Evolutionary conservation across 306 rosid genomes (phyloP).

Genomic region (Canavalia ensiformis): DNA sequence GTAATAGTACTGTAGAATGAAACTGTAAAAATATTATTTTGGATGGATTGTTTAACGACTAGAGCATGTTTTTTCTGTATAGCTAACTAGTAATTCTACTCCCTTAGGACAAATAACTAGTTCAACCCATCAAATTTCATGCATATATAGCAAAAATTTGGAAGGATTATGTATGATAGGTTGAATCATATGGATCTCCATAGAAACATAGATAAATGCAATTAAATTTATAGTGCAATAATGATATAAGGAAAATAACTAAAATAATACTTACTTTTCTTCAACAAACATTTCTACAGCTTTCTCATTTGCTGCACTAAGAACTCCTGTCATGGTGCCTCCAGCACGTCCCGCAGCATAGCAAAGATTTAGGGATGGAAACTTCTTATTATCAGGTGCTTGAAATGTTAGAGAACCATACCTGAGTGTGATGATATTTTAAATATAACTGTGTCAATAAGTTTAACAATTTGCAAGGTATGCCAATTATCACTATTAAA

Average conservation of each 20-base stretch:
- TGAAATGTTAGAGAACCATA: conserved; percentile 93
- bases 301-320: conserved; percentile 99
- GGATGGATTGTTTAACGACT: not conserved
- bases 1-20: not conserved
- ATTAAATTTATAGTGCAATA: conserved; percentile 11
- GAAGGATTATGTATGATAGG: not conserved
- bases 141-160: not conserved
- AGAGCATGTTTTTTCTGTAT: not conserved
- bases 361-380: conserved; percentile 97
- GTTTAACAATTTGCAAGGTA: not conserved
- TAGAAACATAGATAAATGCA: not conserved
- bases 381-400: conserved; percentile 88
- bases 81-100: not conserved
- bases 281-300: conserved; percentile 96
- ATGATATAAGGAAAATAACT: conserved; percentile 1
- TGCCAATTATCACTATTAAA: not conserved
- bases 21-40: not conserved
- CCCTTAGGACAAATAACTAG: no score
- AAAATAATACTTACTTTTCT: conserved; percentile 70
- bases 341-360: conserved; percentile 98
- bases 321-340: conserved; percentile 99
- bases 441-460: conserved; percentile 28
- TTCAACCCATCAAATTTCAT: not conserved
- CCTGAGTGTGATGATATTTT: conserved; percentile 63
- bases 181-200: not conserved